Conservation (phyloP, 805 yeast genomes). For the Kluyveromyces wickerhamii region DNA sequence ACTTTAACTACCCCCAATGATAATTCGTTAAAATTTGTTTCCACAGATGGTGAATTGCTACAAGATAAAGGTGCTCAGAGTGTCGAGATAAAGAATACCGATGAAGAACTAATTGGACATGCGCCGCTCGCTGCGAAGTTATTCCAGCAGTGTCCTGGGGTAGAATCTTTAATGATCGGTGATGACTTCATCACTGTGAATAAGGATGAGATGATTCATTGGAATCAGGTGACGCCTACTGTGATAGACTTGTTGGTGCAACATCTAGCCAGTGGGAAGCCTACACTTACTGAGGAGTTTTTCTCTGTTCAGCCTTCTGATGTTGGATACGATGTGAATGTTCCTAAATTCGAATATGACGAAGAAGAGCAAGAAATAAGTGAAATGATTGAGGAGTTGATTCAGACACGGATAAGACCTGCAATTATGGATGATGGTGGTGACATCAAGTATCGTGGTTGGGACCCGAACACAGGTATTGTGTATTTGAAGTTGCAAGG, state of each 20-base stretch:
- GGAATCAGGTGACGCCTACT: constrained; percentile 67
- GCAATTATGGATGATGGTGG: constrained; percentile 99
- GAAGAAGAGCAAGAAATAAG: constrained; percentile 77
- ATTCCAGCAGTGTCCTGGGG: constrained; percentile 42
- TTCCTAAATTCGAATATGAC: constrained; percentile 26
- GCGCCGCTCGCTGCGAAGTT: constrained; percentile 59
- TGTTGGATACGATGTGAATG: constrained; percentile 28
- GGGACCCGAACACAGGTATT: constrained; percentile 76
- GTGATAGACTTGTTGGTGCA: constrained; percentile 34
- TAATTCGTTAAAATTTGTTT: constrained; percentile 61
- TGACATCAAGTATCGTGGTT: constrained; percentile 82
- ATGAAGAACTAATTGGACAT: constrained; percentile 28
- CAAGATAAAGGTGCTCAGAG: constrained; percentile 27
- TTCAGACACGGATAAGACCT: constrained; percentile 92
- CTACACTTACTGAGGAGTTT: constrained; percentile 21
- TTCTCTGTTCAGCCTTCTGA: constrained; percentile 30
- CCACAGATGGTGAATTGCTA: constrained; percentile 29
- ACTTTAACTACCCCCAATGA: constrained; percentile 65
- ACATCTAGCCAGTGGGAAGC: constrained; percentile 25
- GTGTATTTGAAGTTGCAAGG: constrained; percentile 88
- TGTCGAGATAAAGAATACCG: constrained; percentile 28
- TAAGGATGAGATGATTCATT: constrained; percentile 54
- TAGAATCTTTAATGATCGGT: constrained; percentile 67
- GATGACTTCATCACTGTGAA: constrained; percentile 66
- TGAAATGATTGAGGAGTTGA: constrained; percentile 82